These are phyloP conservation scores for Cercospora sp. DNA, from an alignment of 2,329 filamentous ascomycete species.

Conservation along the genomic window DNA sequence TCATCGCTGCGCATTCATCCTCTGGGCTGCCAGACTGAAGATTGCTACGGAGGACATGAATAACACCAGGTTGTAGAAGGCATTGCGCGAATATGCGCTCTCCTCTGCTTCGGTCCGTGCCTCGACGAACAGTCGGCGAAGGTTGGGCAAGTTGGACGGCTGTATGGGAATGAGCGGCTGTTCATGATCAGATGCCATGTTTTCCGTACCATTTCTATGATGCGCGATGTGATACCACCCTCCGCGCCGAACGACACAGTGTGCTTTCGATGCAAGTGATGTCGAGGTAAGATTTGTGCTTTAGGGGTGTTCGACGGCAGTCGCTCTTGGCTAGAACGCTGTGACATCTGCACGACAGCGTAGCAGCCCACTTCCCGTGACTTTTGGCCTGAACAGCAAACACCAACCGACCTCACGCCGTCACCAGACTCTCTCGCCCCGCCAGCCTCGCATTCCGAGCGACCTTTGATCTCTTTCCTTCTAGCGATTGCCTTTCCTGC, in stretches of 20 bases:
- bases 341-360: not conserved
- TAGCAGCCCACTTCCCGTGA: slow-evolving; percentile 2
- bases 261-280: not conserved
- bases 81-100: slow-evolving; percentile 88
- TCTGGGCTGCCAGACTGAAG: slow-evolving; percentile 90
- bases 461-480: not conserved
- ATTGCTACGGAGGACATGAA: slow-evolving; percentile 96
- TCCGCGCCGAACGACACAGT: not conserved
- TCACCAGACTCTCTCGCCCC: not conserved
- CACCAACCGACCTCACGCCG: not conserved
- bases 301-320: slow-evolving; percentile 4
- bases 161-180: slow-evolving; percentile 27
- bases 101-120: slow-evolving; percentile 91
- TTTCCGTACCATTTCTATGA: not conserved
- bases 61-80: slow-evolving; percentile 94
- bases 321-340: not conserved
- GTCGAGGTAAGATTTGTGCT: slow-evolving; percentile 4
- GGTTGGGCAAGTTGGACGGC: slow-evolving; percentile 82
- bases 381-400: slow-evolving; percentile 3
- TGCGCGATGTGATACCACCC: not conserved
- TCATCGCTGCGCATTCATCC: slow-evolving; percentile 58
- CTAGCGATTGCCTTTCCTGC: not conserved
- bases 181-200: not conserved
- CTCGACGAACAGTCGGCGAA: slow-evolving; percentile 95
- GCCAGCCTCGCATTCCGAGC: not conserved